Evolutionary conservation across 129 eudicot species (phyloP), one percentile per base, ranked within the genome.

Genomic region (Pulicaria dysenterica): DNA sequence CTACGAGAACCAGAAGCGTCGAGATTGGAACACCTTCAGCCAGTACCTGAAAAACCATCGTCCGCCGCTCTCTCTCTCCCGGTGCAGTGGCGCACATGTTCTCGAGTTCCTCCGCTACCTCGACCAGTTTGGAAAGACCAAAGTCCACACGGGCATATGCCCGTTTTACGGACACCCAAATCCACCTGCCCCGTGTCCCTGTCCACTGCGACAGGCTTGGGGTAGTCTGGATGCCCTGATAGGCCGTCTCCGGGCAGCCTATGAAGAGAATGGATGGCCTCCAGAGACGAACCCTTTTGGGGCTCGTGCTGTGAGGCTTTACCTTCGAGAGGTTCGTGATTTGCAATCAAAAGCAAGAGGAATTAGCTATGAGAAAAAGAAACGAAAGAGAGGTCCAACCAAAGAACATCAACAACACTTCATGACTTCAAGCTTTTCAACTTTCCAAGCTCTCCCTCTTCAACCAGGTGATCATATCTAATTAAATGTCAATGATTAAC

Each of bases 1-100:
- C 53, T 80, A 80, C 69, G 80, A 80, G n/a, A 80, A 74, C 80
- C 84, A 80, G 24, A 80, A 80, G 68, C 80, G 84, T 51, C 58
- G 84, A 5, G 84, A 80, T 73, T 80, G 84, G 84, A 80, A 80
- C 84, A 80, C 84, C 7, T 80, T 80, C 46, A 63, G 80, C 7
- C 84, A 80, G 37, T 80, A 80, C 80, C 58, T 80, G 14, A 80
- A 74, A 37, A 80, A 80, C 80, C 84, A 80, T 53, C 80, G 84
- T 10, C 84, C 84, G 4, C 84, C 84, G 15, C 84, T 80, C 11
- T 51, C 84, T 14, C 80, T 80, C n/a, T 51, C 72, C 5, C 72
- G 80, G 14, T 80, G 84, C 49, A 80, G 80, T 16, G 80, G 84
- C 4, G 80, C 84, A 15, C 84, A 80, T 37, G 84, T 80, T 12